Evolutionary conservation across 768 basidiomycete species (phyloP), one percentile per base, ranked within the genome.

Genomic region (Mycena galericulata): DNA sequence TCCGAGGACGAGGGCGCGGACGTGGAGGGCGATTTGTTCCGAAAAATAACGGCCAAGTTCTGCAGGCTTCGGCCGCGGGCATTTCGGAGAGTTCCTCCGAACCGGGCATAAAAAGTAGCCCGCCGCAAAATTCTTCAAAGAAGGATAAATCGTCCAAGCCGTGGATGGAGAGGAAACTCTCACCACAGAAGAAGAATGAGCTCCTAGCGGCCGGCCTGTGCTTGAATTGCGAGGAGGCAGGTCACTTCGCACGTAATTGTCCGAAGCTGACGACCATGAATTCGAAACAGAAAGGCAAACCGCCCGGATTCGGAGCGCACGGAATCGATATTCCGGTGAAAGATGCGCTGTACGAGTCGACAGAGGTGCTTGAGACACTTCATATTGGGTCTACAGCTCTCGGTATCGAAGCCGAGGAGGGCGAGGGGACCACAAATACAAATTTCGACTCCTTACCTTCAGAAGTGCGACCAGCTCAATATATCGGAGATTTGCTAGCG

Each of bases 151-250:
- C 49, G 20, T 3, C 26, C 30, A 26, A 26, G 15, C 53, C 30
- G 8, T 54, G 53, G 53, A 45, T 45, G 49, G 56, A 57, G 56
- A 24, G 40, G 3, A 43, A 57, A 24, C 22, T 57, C 15, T 57
- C 56, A 5, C 56, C 56, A 8, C 56, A 57, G 56, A 57, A 43
- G 40, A n/a, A 26, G 26, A 43, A 57, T 27, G 40, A 57, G 56
- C 40, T 57, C 22, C 17, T 57, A 40, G 56, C 54, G 12, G 54
- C 36, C 32, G 54, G 54, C 18, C 54, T 55, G 7, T 55, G 54
- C 34, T 55, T 55, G 38, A 55, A 55, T 30, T 55, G 54, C 22
- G 54, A 57, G 29, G 30, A 56, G 34, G 20, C 24, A 4, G 54
- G 54, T 10, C 54, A 56, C 22, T 34, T 56, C 15, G 54, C 54